These are phyloP conservation scores for Trametes meyenii DNA, from an alignment of 768 basidiomycete genomes.

Conservation along the genomic window DNA sequence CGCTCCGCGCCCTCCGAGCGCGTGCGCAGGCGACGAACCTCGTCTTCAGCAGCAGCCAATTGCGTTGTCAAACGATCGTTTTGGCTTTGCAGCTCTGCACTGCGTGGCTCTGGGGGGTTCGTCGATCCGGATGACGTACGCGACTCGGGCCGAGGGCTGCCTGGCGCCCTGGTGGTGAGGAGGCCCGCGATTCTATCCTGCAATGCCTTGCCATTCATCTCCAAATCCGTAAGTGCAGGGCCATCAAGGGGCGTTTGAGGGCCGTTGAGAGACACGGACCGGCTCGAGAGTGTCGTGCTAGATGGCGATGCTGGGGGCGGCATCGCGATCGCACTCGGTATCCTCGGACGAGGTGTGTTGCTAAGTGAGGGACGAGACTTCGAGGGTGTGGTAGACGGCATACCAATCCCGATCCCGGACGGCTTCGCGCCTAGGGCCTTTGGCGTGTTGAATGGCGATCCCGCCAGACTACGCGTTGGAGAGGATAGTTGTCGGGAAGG, in stretches of 20 bases:
- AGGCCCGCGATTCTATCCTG: conserved; percentile 55
- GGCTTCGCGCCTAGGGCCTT: conserved; percentile 50
- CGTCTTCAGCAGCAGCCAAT: conserved; percentile 67
- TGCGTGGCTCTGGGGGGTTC: conserved; percentile 38
- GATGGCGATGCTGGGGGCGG: conserved; percentile 75
- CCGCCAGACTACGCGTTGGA: conserved; percentile 34
- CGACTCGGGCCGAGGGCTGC: conserved; percentile 40
- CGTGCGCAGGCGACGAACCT: conserved; percentile 61
- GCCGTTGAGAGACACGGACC: conserved; percentile 44
- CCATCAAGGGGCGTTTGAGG: conserved; percentile 18
- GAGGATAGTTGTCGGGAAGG: conserved; percentile 36
- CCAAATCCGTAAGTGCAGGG: conserved; percentile 38
- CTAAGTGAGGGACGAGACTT: conserved; percentile 40
- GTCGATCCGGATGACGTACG: conserved; percentile 38
- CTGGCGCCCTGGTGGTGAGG: conserved; percentile 37
- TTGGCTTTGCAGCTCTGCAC: conserved; percentile 40
- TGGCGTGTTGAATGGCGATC: conserved; percentile 71
- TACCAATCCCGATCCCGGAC: conserved; percentile 39
- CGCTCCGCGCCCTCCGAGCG: conserved; percentile 23
- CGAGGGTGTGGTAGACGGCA: conserved; percentile 45
- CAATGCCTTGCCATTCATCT: conserved; percentile 42
- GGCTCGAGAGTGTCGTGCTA: conserved; percentile 35
- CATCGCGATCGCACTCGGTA: conserved; percentile 79
- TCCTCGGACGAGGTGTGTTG: conserved; percentile 60
- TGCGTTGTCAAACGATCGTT: conserved; percentile 48